These are phyloP conservation scores for Globisporangium recalcitrans DNA, from an alignment of 352 stramenopile species.

Conservation along the genomic window DNA sequence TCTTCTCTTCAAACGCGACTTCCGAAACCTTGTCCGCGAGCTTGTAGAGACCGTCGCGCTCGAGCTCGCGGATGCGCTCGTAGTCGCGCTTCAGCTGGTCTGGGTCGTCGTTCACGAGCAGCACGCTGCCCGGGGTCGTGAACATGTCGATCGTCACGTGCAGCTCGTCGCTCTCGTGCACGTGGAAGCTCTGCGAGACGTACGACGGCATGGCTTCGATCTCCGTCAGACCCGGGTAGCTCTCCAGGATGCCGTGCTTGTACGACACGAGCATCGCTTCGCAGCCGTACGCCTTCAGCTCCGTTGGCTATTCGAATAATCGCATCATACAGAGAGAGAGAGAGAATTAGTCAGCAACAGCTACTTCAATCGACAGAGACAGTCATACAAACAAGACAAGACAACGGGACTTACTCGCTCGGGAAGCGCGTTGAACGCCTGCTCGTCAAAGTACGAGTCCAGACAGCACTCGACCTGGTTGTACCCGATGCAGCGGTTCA, in stretches of 20 bases:
- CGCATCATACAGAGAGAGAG: not conserved
- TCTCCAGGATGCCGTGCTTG: constrained; percentile 88
- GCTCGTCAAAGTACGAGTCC: constrained; percentile 17
- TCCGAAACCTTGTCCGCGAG: constrained; percentile 17
- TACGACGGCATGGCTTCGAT: constrained; percentile 91
- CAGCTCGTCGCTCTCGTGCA: constrained; percentile 79
- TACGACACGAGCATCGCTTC: constrained; percentile 93
- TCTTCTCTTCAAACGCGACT: constrained; percentile 23
- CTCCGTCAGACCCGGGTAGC: constrained; percentile 84
- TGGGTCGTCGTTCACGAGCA: constrained; percentile 84
- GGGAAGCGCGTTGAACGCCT: constrained; percentile 53
- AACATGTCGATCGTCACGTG: constrained; percentile 93
- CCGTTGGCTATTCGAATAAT: constrained; percentile 32
- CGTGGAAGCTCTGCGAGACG: constrained; percentile 87
- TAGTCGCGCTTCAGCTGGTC: constrained; percentile 81
- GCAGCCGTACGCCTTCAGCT: constrained; percentile 81
- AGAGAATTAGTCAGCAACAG: not conserved
- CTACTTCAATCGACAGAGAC: not conserved
- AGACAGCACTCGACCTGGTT: constrained; percentile 91
- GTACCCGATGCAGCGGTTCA: constrained; percentile 89
- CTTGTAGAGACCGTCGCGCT: constrained; percentile 65
- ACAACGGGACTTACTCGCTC: constrained; percentile 34
- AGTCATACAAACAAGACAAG: constrained; percentile 1
- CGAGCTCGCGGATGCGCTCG: constrained; percentile 76
- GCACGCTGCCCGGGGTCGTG: constrained; percentile 92